Evolutionary conservation across 169 alveolate genomes (phyloP), one percentile per base, ranked within the genome.

Genomic region (Plasmodium gallinaceum): DNA sequence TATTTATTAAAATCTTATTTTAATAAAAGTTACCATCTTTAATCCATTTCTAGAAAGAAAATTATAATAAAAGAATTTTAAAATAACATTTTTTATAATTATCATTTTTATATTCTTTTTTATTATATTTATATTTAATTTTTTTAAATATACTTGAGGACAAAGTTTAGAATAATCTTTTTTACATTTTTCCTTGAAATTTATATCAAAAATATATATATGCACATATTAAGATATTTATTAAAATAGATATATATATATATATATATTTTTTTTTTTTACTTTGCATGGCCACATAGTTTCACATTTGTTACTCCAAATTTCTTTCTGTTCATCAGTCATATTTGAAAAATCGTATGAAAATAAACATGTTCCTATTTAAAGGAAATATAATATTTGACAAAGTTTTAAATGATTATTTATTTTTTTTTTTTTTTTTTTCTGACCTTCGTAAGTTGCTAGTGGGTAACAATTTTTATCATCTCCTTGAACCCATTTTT

Each of bases 221-320:
- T 37, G 62, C 7, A 69, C 14, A 43, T n/a, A 42, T 14, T 42
- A 5, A 70, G 62, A 16, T 32, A 6, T n/a, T 62, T 62, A 54
- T 54, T 5, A 16, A 54, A 16, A 7, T 66, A 16, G 14, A 37
- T 66, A 16, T 66, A 42, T 66, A 39, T 45, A 57, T 24, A 74
- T 62, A 22, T 26, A 4, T 45, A 8, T 60, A 18, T 75, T 14
- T 66, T 32, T 54, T n/a, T 9, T 16, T 68, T 16, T 83, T 52
- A 83, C 91, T 46, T 68, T 83, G 74, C 91, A 83, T 37, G 91
- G 91, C 91, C 91, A 83, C 5, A 45, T 24, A n/a, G 85, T 43
- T 26, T 32, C 71, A 60, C 91, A 83, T 14, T 68, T 83, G 65
- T 83, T 83, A 37, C 91, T 58, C 91, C 91, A 83, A 1, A 83